Evolutionary conservation across 2,329 filamentous ascomycete species (phyloP).

Genomic region (Microsporum canis): DNA sequence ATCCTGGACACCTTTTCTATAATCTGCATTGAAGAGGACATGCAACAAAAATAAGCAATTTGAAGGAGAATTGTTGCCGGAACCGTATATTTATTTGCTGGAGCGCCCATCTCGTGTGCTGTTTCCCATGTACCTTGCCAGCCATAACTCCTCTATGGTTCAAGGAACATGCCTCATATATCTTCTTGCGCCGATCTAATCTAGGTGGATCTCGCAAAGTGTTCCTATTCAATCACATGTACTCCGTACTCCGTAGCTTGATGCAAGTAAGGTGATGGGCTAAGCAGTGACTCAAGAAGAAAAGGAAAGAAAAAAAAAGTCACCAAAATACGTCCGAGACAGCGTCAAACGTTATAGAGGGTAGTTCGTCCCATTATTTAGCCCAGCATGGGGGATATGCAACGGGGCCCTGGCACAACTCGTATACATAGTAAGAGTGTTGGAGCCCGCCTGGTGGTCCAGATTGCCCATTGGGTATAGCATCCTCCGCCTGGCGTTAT

Average conservation of each 20-base stretch:
- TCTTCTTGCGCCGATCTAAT: background rate
- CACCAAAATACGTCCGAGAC: background rate
- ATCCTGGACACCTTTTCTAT: background rate
- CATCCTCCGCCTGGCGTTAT: background rate
- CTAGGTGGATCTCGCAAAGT: background rate
- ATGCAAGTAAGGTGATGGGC: background rate
- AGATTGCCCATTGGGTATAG: background rate
- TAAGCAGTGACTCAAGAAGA: background rate
- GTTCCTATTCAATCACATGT: background rate
- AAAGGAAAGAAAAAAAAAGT: background rate
- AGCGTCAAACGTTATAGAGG: background rate
- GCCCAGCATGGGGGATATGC: background rate
- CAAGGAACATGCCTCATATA: background rate
- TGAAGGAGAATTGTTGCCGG: background rate
- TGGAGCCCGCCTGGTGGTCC: background rate
- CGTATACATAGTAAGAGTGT: background rate
- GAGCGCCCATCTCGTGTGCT: background rate
- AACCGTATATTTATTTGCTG: background rate
- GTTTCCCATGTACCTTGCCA: slow-evolving; percentile 1
- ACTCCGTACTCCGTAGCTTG: background rate
- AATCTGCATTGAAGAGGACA: background rate
- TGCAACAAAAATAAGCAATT: background rate
- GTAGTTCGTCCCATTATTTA: background rate
- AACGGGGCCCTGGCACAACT: background rate
- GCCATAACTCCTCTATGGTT: background rate